Conservation (phyloP, 495 filamentous ascomycete genomes). For the Penicillium arizonense region DNA sequence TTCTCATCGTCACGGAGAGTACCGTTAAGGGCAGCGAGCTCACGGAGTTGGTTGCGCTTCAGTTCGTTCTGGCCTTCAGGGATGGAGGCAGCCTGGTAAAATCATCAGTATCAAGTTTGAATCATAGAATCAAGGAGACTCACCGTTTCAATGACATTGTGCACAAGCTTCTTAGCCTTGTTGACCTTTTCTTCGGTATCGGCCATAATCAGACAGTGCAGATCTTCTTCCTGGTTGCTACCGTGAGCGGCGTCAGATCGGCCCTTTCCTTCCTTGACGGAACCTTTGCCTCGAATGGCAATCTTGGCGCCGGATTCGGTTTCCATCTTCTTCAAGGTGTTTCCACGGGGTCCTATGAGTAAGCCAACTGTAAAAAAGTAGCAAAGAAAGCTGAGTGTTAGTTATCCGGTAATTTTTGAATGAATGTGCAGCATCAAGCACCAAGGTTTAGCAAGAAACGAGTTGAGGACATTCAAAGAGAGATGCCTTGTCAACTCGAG, state of each 20-base stretch:
- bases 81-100: slow-evolving; percentile 83
- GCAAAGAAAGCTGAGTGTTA: slow-evolving; percentile 82
- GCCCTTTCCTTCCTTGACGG: slow-evolving; percentile 99
- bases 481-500: slow-evolving; percentile 40
- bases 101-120: background rate
- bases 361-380: slow-evolving; percentile 95
- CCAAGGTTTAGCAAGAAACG: slow-evolving; percentile 59
- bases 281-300: slow-evolving; percentile 98
- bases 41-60: slow-evolving; percentile 96
- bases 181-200: slow-evolving; percentile 98
- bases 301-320: slow-evolving; percentile 95
- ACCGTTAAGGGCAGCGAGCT: slow-evolving; percentile 95
- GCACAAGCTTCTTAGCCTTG: slow-evolving; percentile 94
- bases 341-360: slow-evolving; percentile 99
- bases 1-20: slow-evolving; percentile 98
- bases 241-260: slow-evolving; percentile 97
- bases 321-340: slow-evolving; percentile 99
- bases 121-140: slow-evolving; percentile 31
- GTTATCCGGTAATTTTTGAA: slow-evolving; percentile 52
- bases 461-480: slow-evolving; percentile 40
- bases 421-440: slow-evolving; percentile 38
- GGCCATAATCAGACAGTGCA: slow-evolving; percentile 98
- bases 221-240: slow-evolving; percentile 99
- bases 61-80: slow-evolving; percentile 98
- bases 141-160: slow-evolving; percentile 97